A percentile compares a stretch with the other conserved stretches of the same genome.
These are phyloP conservation scores for Pythium sp. DNA, from an alignment of 352 stramenopile species.

Conservation along the genomic window DNA sequence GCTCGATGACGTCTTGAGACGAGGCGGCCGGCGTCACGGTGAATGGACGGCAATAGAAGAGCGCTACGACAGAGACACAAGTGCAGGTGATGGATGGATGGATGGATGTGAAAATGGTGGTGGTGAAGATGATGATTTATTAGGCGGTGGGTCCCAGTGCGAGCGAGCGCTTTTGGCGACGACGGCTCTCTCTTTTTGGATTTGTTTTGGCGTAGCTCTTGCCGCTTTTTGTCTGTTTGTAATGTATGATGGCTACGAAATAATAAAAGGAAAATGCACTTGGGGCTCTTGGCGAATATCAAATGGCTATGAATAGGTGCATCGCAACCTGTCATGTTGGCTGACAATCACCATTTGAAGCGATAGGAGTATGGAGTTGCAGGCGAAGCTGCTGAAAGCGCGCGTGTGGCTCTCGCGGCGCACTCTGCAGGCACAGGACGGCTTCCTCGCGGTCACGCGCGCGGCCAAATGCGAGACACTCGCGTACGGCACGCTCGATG, in stretches of 20 bases:
- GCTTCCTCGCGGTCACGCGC: conserved; percentile 34
- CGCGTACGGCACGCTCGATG: conserved; percentile 27
- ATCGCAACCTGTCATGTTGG: background rate
- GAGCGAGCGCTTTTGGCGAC: background rate
- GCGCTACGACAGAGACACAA: background rate
- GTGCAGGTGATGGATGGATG: conserved; percentile 6
- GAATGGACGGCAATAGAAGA: background rate
- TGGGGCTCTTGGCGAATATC: background rate
- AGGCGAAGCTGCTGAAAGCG: conserved; percentile 33
- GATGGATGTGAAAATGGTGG: conserved; percentile 6
- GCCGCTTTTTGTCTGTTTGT: background rate
- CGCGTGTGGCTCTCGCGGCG: conserved; percentile 38
- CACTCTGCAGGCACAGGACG: conserved; percentile 26
- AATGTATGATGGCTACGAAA: background rate
- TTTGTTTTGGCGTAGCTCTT: background rate
- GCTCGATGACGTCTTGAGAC: conserved; percentile 52
- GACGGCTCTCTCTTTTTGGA: background rate
- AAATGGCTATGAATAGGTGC: background rate
- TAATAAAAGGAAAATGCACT: background rate
- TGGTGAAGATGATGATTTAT: conserved; percentile 18
- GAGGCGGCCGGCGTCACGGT: background rate
- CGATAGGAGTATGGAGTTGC: conserved; percentile 18
- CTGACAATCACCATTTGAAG: background rate
- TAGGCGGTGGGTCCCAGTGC: background rate
- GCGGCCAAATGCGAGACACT: conserved; percentile 24